These are phyloP conservation scores for Conoideocrella luteorostrata DNA, from an alignment of 2,329 filamentous ascomycete species.

Conservation along the genomic window DNA sequence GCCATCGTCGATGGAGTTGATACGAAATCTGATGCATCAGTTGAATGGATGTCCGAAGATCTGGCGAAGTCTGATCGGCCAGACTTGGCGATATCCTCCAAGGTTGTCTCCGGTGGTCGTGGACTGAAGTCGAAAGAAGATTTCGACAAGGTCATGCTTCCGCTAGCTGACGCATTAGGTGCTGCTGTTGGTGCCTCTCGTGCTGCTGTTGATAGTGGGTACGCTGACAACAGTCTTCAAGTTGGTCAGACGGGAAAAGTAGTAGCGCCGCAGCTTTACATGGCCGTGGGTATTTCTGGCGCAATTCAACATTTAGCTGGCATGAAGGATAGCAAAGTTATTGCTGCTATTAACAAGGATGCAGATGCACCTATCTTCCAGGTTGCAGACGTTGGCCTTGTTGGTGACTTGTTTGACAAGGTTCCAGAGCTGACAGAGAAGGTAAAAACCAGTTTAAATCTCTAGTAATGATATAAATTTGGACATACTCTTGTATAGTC, in stretches of 20 bases:
- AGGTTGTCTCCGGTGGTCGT: constrained; percentile 87
- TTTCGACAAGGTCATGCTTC: constrained; percentile 87
- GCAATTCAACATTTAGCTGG: constrained; percentile 97
- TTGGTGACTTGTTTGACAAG: constrained; percentile 92
- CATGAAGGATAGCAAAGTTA: constrained; percentile 99
- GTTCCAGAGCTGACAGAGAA: constrained; percentile 96
- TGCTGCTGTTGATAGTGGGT: constrained; percentile 93
- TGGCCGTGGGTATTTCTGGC: constrained; percentile 92
- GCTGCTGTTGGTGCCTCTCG: constrained; percentile 94
- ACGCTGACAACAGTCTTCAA: constrained; percentile 96
- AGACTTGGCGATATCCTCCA: constrained; percentile 81
- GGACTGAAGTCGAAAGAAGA: constrained; percentile 97
- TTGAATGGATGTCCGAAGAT: constrained; percentile 92
- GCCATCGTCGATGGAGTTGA: constrained; percentile 76
- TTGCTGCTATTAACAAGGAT: constrained; percentile 98
- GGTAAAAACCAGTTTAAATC: constrained; percentile 53
- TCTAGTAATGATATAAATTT: constrained; percentile 6
- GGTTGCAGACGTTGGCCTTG: constrained; percentile 89
- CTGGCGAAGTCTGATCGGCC: constrained; percentile 90
- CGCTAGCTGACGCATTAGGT: constrained; percentile 84
- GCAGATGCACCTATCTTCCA: constrained; percentile 97
- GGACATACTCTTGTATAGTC: not conserved
- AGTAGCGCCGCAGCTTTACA: constrained; percentile 89
- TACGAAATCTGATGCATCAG: constrained; percentile 64
- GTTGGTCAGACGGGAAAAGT: constrained; percentile 99